Evolutionary conservation across 345 rosid species (phyloP).

Genomic region (Syzygium oleosum): DNA sequence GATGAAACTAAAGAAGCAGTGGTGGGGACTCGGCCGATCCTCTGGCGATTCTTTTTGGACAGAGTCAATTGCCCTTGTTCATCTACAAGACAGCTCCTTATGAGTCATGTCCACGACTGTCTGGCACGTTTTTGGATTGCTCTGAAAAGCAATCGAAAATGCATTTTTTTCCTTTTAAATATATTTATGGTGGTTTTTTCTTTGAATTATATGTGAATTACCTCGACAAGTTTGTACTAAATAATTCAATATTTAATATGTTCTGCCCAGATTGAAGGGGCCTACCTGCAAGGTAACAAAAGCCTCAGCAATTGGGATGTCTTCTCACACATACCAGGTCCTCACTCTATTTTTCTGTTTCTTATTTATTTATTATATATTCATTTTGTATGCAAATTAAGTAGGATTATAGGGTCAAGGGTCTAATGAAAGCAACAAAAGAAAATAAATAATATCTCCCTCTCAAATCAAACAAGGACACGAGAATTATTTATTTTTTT

Average conservation of each 20-base stretch:
- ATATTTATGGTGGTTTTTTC: background rate
- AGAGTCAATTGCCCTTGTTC: background rate
- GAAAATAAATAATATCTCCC: background rate
- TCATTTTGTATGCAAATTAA: background rate
- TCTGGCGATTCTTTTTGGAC: background rate
- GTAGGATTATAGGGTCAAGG: background rate
- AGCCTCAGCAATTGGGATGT: conserved; percentile 24
- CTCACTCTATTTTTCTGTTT: background rate
- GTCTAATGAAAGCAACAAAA: background rate
- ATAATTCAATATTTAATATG: background rate
- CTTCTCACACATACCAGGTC: conserved; percentile 14
- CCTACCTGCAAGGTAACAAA: conserved; percentile 7
- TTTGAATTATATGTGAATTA: background rate
- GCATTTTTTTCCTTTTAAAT: background rate
- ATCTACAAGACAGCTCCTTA: background rate
- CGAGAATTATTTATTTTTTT: background rate
- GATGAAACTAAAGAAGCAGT: background rate
- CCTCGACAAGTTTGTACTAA: background rate
- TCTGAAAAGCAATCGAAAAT: background rate
- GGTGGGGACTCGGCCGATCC: background rate
- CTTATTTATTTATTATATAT: background rate
- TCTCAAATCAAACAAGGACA: background rate
- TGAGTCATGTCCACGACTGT: background rate
- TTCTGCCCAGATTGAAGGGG: conserved; percentile 17
- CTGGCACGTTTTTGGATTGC: background rate